These are phyloP conservation scores for Lithohypha guttulata DNA, from an alignment of 2,329 filamentous ascomycete genomes.

Conservation along the genomic window DNA sequence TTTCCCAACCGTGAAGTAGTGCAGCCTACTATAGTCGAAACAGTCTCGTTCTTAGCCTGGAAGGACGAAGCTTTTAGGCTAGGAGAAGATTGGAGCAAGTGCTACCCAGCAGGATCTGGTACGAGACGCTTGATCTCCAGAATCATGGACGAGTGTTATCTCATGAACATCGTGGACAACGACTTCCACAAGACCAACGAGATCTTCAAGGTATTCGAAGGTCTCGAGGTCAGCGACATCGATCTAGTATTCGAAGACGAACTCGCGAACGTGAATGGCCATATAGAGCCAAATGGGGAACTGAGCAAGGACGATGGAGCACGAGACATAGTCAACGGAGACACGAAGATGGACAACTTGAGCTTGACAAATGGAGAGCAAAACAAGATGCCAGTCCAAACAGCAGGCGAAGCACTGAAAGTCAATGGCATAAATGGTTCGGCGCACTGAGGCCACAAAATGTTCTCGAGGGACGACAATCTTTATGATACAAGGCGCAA, in stretches of 20 bases:
- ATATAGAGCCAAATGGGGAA: no score
- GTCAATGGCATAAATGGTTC: neutral
- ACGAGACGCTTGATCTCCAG: conserved; percentile 70
- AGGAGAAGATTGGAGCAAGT: conserved; percentile 87
- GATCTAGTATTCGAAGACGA: conserved; percentile 34
- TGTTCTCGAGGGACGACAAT: neutral
- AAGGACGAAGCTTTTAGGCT: conserved; percentile 94
- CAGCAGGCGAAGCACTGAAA: neutral
- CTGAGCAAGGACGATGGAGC: conserved; percentile 9
- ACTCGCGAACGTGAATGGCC: conserved; percentile 1
- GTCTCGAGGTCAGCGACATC: conserved; percentile 57
- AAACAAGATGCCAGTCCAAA: conserved; percentile 11
- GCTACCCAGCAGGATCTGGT: conserved; percentile 64
- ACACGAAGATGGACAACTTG: conserved; percentile 9
- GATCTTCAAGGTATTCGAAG: conserved; percentile 79
- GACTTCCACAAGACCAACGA: conserved; percentile 79
- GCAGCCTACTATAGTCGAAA: conserved; percentile 99
- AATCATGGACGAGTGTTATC: conserved; percentile 82
- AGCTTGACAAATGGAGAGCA: conserved; percentile 13
- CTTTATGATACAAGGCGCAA: neutral
- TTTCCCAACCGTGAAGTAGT: conserved; percentile 98
- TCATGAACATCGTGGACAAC: conserved; percentile 97
- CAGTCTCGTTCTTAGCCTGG: conserved; percentile 94
- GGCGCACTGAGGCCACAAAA: neutral
- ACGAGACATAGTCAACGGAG: conserved; percentile 13